Conservation (phyloP, 2,329 filamentous ascomycete species). For the Coleophoma crateriformis region DNA sequence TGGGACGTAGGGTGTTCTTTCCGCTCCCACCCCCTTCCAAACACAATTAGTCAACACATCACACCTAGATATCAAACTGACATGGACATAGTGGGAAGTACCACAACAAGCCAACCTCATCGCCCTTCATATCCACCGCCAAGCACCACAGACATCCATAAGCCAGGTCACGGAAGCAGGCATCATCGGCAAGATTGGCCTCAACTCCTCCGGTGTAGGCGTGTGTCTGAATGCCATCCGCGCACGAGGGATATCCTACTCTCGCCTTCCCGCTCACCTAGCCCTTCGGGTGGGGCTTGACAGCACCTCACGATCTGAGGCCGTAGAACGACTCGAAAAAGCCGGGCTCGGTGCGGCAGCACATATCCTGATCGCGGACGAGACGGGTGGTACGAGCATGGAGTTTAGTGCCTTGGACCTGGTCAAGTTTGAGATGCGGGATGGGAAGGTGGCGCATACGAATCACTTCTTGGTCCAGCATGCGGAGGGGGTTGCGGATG, state of each 20-base stretch:
- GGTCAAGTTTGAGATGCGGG: constrained; percentile 11
- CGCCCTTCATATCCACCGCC: constrained; percentile 5
- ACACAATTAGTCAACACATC: neutral
- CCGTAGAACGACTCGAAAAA: constrained; percentile 36
- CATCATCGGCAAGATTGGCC: constrained; percentile 39
- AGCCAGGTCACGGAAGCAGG: constrained; percentile 16
- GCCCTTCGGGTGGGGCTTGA: constrained; percentile 46
- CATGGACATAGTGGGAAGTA: constrained; percentile 2
- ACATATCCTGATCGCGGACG: constrained; percentile 47
- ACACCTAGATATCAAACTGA: neutral
- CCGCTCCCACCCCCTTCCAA: neutral
- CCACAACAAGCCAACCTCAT: constrained; percentile 8
- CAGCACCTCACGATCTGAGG: constrained; percentile 34
- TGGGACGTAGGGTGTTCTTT: constrained; percentile 8
- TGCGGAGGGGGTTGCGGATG: constrained; percentile 9
- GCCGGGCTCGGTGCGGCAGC: constrained; percentile 44
- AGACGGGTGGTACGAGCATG: constrained; percentile 33
- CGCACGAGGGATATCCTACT: constrained; percentile 38
- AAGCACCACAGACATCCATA: constrained; percentile 3
- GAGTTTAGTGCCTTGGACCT: constrained; percentile 34
- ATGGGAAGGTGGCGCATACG: constrained; percentile 19
- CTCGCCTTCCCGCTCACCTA: constrained; percentile 46
- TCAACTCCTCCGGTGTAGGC: constrained; percentile 47
- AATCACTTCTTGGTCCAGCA: constrained; percentile 21
- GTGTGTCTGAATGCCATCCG: constrained; percentile 50